phyloP scores from a whole-genome alignment of 257 asterid species.

The Ehretia macrophylla region DNA sequence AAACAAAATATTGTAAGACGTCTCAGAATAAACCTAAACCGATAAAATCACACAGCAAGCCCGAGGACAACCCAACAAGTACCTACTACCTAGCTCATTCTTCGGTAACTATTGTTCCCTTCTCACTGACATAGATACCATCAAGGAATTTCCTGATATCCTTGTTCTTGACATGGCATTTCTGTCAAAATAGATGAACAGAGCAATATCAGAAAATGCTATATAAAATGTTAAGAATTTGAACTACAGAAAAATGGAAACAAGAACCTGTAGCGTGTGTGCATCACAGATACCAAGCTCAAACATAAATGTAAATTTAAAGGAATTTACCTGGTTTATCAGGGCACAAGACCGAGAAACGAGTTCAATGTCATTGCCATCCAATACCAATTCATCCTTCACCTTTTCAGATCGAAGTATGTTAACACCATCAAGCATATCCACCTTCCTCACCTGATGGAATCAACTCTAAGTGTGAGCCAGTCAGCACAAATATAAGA shows the following conservation, averaged over 20 bases:
- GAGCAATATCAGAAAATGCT: not conserved
- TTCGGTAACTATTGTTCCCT: conserved; percentile 60
- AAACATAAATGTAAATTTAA: not conserved
- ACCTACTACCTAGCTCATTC: conserved; percentile 30
- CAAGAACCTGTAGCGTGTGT: too few species aligned
- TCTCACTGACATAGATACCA: conserved; percentile 83
- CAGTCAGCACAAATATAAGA: not conserved
- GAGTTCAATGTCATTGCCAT: conserved; percentile 77
- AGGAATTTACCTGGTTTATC: conserved; percentile 54
- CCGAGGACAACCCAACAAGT: conserved; percentile 9
- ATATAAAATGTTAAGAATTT: not conserved
- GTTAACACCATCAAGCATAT: conserved; percentile 74
- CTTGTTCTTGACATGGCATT: conserved; percentile 87
- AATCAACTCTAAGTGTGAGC: not conserved
- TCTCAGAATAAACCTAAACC: conserved; percentile 7
- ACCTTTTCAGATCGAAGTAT: conserved; percentile 79
- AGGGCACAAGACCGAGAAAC: conserved; percentile 71
- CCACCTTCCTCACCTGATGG: conserved; percentile 72
- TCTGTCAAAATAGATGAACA: conserved; percentile 29
- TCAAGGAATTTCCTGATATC: conserved; percentile 82
- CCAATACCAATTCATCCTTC: conserved; percentile 72
- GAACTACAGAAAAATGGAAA: not conserved
- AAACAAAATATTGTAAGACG: conserved; percentile 2
- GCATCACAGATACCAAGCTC: too few species aligned
- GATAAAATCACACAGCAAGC: conserved; percentile 1